Base-by-base conservation (phyloP, 306 rosid species). In the Prunus campanulata region DNA sequence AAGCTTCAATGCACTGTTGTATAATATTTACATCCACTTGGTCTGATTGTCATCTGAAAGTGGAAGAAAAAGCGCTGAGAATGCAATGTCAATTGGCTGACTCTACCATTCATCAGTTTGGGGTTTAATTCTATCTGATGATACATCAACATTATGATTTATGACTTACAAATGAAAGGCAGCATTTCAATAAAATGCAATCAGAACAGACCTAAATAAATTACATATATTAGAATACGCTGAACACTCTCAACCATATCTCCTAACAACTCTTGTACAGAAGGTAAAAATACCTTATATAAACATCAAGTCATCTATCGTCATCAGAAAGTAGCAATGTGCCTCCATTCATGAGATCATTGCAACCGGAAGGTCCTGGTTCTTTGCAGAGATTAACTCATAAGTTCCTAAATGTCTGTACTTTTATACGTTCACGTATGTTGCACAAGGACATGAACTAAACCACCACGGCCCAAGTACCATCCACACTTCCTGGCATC, bases 401-500 rank as follows among this genome's bases (percentile, higher is more conserved):
- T 32, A 74, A 47, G 32, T 47, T n/a, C 10, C 70, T 16, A 27
- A 74, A 74, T 48, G 49, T 51, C 39, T 0, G 5, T 72, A 57
- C 66, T 42, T 32, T 32, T 5, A 32, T 42, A 47, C 1, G n/a
- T 25, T 19, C 59, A 11, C 73, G 70, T 74, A 71, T 25, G 63
- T 79, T 80, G 83, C 81, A 83, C 52, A 49, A 74, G 73, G 79
- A 78, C 75, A 82, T 24, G 65, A 76, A 68, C 68, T 46, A 65
- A 25, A 64, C n/a, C 66, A 2, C 12, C 11, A 70, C 9, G 70
- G 76, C 72, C 78, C 68, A 66, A 66, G 56, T 18, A 74, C 77
- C 75, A 68, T 79, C 72, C 82, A 71, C 24, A 59, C 20, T 76
- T 55, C 76, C 70, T 65, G 62, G 48, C 70, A 49, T 77, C 72